Percentiles rank a stretch among this genome's conserved stretches.
Evolutionary conservation across 1,284 basidiomycete species (phyloP).

Genomic region (Lentinula novae-zelandiae): DNA sequence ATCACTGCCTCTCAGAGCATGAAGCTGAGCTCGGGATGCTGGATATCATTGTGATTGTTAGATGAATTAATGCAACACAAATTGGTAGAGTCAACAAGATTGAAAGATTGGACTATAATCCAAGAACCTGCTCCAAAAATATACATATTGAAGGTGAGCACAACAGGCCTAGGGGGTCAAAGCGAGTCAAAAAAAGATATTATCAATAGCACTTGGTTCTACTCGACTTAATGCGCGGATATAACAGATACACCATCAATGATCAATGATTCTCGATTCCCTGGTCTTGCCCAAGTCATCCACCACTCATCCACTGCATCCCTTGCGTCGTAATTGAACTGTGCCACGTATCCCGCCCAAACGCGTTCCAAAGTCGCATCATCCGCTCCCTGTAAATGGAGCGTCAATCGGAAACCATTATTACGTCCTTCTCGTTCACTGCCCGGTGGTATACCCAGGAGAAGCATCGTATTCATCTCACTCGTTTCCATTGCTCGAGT

Average conservation of each 20-base stretch:
- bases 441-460: constrained; percentile 14
- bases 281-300: constrained; percentile 15
- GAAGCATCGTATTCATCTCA: constrained; percentile 10
- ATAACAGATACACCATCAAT: neutral
- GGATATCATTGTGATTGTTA: neutral
- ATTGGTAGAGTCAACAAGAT: neutral
- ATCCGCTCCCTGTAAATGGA: constrained; percentile 12
- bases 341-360: constrained; percentile 14
- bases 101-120: no score
- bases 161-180: no score
- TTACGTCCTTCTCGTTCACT: constrained; percentile 17
- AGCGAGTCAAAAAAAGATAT: no score
- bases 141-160: no score
- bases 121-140: no score
- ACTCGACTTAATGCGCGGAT: neutral
- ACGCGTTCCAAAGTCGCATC: constrained; percentile 16
- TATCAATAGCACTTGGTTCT: neutral
- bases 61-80: neutral
- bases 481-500: constrained; percentile 10
- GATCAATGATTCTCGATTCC: neutral
- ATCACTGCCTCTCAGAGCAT: neutral
- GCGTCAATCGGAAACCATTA: constrained; percentile 9
- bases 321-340: constrained; percentile 19
- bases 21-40: neutral
- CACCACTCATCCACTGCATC: constrained; percentile 24